Evolutionary conservation across 768 basidiomycete genomes (phyloP), one percentile per base, ranked within the genome.

Genomic region (Trametopsis cervina): DNA sequence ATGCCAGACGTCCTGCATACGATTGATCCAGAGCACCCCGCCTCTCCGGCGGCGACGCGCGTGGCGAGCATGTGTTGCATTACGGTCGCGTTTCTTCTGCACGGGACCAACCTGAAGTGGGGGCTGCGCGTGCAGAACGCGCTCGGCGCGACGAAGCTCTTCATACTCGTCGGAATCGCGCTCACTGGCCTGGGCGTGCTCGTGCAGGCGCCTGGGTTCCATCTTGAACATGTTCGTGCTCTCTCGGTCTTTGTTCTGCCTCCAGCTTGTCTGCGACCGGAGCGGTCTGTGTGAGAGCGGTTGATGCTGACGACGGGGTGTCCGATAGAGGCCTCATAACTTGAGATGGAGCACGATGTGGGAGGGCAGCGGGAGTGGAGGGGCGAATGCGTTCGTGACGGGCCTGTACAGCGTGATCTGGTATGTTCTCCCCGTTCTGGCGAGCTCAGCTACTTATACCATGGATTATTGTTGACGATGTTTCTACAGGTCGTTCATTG

Each of bases 361-460:
- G 83, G 74, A 79, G 50, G 84, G 82, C 0, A 75, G 74, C 35
- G 69, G 67, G 13, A 72, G 65, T 7, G 58, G 57, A 4, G 78
- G 71, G 0, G 66, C 67, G 4, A 87, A 83, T 55, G 77, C 80
- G 1, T 77, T 85, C 57, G 75, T 79, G 0, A 75, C 67, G 11
- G 83, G 80, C 3, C 64, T 88, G 24, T 85, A 83, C 58, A 81
- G 73, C 52, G 81, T 86, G 37, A 81, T 84, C 20, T 88, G 85
- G 85, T 83, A 45, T 7, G 67, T 47, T 18, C 10, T 38, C 1
- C 7, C 12, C 36, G 10, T 11, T 23, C 22, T n/a, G n/a, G n/a
- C n/a, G n/a, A n/a, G n/a, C 1, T 15, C 41, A 20, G 9, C 20
- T 13, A 10, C 40, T 11, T 20, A 20, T 11, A 41, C 40, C 37